Evolutionary conservation across 2,329 filamentous ascomycete genomes (phyloP).

Genomic region (Byssochlamys sp.): DNA sequence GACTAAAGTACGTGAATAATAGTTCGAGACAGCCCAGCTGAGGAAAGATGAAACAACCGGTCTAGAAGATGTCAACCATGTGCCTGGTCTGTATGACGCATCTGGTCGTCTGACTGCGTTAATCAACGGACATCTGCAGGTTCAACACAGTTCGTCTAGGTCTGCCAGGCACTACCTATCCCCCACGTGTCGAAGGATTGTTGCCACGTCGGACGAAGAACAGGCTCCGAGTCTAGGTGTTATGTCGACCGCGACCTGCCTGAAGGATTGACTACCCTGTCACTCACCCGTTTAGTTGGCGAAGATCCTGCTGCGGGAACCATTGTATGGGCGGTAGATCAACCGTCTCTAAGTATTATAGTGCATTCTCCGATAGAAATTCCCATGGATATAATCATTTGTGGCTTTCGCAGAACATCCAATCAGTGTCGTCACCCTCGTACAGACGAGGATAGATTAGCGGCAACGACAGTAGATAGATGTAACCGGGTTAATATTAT

Average conservation of each 20-base stretch:
- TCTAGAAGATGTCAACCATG: neutral
- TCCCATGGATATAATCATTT: neutral
- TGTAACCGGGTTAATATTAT: neutral
- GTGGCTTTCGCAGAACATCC: neutral
- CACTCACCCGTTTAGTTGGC: neutral
- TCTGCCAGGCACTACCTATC: neutral
- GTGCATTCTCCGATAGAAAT: neutral
- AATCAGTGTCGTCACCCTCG: neutral
- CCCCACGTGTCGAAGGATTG: neutral
- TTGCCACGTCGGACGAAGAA: neutral
- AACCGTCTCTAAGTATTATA: neutral
- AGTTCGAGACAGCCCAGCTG: neutral
- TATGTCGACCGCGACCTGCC: neutral
- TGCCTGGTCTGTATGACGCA: neutral
- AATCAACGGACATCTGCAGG: neutral
- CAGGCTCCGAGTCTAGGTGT: neutral
- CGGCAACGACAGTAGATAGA: neutral
- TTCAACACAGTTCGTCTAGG: neutral
- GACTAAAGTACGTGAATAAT: neutral
- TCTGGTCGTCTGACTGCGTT: neutral
- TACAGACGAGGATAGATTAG: neutral
- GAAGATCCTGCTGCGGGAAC: neutral
- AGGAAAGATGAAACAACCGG: neutral
- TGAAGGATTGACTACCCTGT: neutral
- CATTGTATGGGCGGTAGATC: neutral